phyloP scores from a whole-genome alignment of 441 rosid genomes.

The Pelargonium australe region DNA sequence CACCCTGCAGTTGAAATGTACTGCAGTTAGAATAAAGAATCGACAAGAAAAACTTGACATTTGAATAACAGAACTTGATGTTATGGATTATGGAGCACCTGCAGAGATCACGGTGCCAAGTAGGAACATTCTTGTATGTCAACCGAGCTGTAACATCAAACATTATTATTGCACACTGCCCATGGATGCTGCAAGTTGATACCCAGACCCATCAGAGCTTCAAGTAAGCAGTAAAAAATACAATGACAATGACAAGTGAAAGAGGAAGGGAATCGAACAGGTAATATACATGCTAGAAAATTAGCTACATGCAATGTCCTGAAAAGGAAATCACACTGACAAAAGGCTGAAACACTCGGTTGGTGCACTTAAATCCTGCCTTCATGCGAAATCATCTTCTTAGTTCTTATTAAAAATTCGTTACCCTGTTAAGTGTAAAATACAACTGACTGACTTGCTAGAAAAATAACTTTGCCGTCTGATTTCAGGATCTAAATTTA shows the following conservation, averaged over 20 bases:
- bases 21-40: background rate
- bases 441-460: too few species aligned
- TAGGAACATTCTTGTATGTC: slow-evolving; percentile 7
- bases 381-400: too few species aligned
- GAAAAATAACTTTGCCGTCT: background rate
- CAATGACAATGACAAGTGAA: too few species aligned
- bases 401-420: too few species aligned
- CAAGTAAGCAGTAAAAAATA: background rate
- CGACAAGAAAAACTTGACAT: background rate
- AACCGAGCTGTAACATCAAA: slow-evolving; percentile 8
- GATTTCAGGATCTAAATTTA: background rate
- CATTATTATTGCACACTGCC: slow-evolving; percentile 63
- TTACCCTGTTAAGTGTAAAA: too few species aligned
- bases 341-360: too few species aligned
- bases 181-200: slow-evolving; percentile 57
- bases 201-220: slow-evolving; percentile 1
- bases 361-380: too few species aligned
- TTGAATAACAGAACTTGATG: too few species aligned
- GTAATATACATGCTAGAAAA: background rate
- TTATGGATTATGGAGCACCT: slow-evolving; percentile 20
- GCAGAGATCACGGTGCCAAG: slow-evolving; percentile 92
- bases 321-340: too few species aligned
- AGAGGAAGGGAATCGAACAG: background rate
- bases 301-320: background rate
- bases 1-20: slow-evolving; percentile 34